These are phyloP conservation scores for Tricholoma sp. DNA, from an alignment of 768 basidiomycete species.

Conservation along the genomic window DNA sequence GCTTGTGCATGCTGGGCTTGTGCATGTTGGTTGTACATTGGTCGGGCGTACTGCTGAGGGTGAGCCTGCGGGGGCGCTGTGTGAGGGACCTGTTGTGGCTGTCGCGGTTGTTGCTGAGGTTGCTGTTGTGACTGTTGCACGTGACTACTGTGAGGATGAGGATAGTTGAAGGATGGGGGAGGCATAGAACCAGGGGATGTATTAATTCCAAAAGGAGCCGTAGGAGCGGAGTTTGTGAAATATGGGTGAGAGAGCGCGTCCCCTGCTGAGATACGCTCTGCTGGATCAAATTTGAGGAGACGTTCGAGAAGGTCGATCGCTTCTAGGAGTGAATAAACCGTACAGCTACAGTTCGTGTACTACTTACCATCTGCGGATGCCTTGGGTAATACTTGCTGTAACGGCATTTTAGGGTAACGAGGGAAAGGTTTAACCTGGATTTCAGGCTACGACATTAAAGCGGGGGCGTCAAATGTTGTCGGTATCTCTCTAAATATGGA, in stretches of 20 bases:
- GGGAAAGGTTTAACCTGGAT: conserved; percentile 81
- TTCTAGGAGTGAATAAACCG: conserved; percentile 19
- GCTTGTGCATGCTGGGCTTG: conserved; percentile 40
- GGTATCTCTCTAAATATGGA: neutral
- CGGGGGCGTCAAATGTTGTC: neutral
- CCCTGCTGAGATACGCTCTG: conserved; percentile 84
- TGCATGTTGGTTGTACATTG: conserved; percentile 25
- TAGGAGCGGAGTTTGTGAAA: conserved; percentile 57
- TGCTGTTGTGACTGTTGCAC: conserved; percentile 44
- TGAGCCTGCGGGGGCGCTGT: conserved; percentile 26
- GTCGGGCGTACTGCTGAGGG: conserved; percentile 21
- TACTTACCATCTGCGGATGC: conserved; percentile 73
- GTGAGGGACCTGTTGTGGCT: conserved; percentile 20
- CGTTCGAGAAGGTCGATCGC: conserved; percentile 93
- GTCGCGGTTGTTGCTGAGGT: conserved; percentile 24
- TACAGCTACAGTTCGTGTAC: neutral
- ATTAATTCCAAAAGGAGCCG: conserved; percentile 37
- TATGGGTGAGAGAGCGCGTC: conserved; percentile 92
- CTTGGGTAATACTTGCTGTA: conserved; percentile 78
- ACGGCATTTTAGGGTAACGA: conserved; percentile 78
- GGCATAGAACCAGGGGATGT: conserved; percentile 54
- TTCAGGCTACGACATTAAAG: conserved; percentile 56
- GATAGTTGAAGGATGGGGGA: conserved; percentile 64
- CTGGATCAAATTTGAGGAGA: conserved; percentile 93
- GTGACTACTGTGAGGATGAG: conserved; percentile 56